phyloP scores from a whole-genome alignment of 179 eudicot genomes.

The Amaranthus tricolor region DNA sequence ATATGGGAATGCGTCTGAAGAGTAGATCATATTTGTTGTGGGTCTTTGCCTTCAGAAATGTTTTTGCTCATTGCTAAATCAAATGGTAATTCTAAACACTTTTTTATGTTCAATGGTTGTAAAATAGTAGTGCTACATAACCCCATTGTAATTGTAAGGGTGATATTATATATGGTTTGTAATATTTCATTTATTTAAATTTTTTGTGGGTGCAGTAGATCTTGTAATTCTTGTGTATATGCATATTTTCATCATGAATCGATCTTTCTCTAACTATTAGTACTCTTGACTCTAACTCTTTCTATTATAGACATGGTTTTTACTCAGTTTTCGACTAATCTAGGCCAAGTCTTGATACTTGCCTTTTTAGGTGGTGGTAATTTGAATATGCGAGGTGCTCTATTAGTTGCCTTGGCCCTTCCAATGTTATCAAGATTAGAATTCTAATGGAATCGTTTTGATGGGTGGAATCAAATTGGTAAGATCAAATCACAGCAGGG shows the following conservation, averaged over 20 bases:
- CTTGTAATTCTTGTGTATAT: not conserved
- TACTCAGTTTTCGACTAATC: no score
- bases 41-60: not conserved
- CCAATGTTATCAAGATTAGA: no score
- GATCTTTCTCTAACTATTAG: no score
- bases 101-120: not conserved
- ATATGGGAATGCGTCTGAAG: slow-evolving; percentile 16
- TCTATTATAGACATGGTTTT: no score
- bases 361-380: no score
- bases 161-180: not conserved
- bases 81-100: not conserved
- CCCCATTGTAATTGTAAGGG: not conserved
- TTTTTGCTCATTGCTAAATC: not conserved
- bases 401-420: no score
- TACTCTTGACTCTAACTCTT: no score
- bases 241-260: not conserved
- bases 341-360: no score
- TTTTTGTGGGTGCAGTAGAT: not conserved
- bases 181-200: not conserved
- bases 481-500: no score
- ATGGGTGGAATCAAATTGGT: no score
- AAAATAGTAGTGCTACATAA: not conserved
- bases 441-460: no score
- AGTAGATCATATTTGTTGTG: not conserved
- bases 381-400: no score